phyloP scores from a whole-genome alignment of 139 green algal species.

The Auxenochlorella pyrenoidosa region DNA sequence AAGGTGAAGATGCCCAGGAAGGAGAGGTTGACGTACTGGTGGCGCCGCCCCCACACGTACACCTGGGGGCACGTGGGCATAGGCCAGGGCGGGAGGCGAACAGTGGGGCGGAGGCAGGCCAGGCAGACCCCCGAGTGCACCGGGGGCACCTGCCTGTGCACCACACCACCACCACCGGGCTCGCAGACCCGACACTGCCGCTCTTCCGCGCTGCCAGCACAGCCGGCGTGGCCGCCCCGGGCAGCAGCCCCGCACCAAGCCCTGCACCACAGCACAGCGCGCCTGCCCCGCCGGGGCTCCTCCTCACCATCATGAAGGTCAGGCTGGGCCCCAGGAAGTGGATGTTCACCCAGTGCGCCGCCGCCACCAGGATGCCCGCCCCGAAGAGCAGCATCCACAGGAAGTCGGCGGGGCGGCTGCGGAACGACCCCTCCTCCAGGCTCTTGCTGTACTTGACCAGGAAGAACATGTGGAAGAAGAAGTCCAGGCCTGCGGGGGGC shows the following conservation, averaged over 20 bases:
- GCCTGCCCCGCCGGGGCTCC: neutral
- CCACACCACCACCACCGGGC: no score
- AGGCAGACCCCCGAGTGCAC: neutral
- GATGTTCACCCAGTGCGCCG: slow-evolving; percentile 93
- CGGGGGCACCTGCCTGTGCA: no score
- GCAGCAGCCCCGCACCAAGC: no score
- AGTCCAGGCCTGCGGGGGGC: slow-evolving; percentile 92
- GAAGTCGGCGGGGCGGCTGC: slow-evolving; percentile 93
- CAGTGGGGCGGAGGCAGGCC: neutral
- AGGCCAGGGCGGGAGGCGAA: neutral
- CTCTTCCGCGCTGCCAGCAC: neutral
- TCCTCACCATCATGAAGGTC: slow-evolving; percentile 97
- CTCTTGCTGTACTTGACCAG: slow-evolving; percentile 96
- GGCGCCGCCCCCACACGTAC: slow-evolving; percentile 97
- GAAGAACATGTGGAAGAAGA: slow-evolving; percentile 99
- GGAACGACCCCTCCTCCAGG: slow-evolving; percentile 97
- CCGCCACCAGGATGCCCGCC: slow-evolving; percentile 74
- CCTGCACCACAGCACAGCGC: neutral
- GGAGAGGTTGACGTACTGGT: slow-evolving; percentile 93
- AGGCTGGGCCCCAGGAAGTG: slow-evolving; percentile 96
- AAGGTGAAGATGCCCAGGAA: slow-evolving; percentile 99
- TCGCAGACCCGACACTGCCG: neutral
- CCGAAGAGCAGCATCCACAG: slow-evolving; percentile 98
- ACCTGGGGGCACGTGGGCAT: slow-evolving; percentile 53
- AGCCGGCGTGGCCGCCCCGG: neutral